These are phyloP conservation scores for Thalassiosira exigua DNA, from an alignment of 352 stramenopile species.

Conservation along the genomic window DNA sequence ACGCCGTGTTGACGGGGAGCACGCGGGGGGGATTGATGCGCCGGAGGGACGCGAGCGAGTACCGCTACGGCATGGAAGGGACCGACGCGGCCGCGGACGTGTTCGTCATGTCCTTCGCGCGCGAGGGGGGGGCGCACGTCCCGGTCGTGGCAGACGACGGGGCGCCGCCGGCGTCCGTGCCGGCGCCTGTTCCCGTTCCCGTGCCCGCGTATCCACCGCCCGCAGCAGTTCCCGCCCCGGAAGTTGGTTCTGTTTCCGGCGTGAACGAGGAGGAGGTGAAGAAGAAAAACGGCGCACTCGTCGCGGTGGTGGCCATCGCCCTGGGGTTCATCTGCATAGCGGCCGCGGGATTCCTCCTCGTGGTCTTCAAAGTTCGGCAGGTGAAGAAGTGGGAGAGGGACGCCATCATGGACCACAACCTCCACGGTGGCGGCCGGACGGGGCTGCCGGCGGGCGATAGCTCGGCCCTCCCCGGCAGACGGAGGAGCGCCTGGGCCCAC, in stretches of 20 bases:
- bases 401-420: slow-evolving; percentile 3
- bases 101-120: slow-evolving; percentile 61
- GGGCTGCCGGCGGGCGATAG: not conserved
- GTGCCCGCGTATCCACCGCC: not conserved
- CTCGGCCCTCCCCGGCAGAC: not conserved
- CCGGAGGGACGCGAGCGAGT: slow-evolving; percentile 34
- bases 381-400: slow-evolving; percentile 17
- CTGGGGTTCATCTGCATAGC: slow-evolving; percentile 25
- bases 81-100: slow-evolving; percentile 50
- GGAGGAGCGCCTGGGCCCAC: slow-evolving; percentile 23
- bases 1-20: slow-evolving; percentile 52
- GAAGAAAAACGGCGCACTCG: slow-evolving; percentile 10
- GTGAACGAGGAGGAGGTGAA: slow-evolving; percentile 3
- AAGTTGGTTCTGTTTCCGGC: not conserved
- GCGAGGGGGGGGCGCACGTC: slow-evolving; percentile 37
- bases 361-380: slow-evolving; percentile 14
- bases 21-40: slow-evolving; percentile 53
- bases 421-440: not conserved
- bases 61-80: slow-evolving; percentile 30
- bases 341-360: slow-evolving; percentile 1
- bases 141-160: not conserved
- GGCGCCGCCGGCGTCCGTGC: slow-evolving; percentile 5
- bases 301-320: slow-evolving; percentile 13
- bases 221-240: not conserved
- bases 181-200: not conserved